Evolutionary conservation across 2,329 filamentous ascomycete species (phyloP), one percentile per base, ranked within the genome.

Genomic region (Colletotrichum destructivum): DNA sequence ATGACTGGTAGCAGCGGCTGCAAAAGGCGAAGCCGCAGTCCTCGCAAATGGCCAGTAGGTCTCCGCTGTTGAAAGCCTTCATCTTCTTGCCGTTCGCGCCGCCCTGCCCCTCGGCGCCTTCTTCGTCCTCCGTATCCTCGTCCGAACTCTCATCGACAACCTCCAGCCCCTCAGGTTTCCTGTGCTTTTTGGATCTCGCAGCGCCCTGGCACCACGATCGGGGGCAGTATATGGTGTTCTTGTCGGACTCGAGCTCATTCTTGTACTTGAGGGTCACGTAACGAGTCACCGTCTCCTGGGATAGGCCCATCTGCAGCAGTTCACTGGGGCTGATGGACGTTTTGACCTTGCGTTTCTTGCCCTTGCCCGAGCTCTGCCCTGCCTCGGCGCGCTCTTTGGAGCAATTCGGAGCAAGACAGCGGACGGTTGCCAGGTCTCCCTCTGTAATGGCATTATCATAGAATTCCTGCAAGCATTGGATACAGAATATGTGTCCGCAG

Each of bases 191-290:
- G 26, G 92, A 94, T 56, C 90, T 89, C 35, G 95, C 95, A 3
- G 95, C 94, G 7, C 94, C 95, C 81, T 96, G 94, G 80, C 96
- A 99, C 94, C 95, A 98, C 67, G 91, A 88, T 11, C 96, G 90
- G 0, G 96, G 96, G 78, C 96, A 99, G 80, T 97, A 98, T 44
- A 98, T 89, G 0, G 95, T 98, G 70, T 91, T 92, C 78, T 95
- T 97, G 82, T 98, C 95, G 0, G 94, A 92, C 81, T 98, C 96
- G 3, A 98, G 89, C 79, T 94, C 93, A 75, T 93, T 94, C 84
- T 98, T 98, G 78, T 97, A 94, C 83, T 96, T 98, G 72, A 98
- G 87, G 47, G 91, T 91, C 5, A 97, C 93, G 79, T 97, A 99
- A 66, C 96, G 92, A 78, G 94, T 92, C 2, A 98, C 94, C 44